Conservation (phyloP, 106 monocot species). For the Dendrobium nobile region DNA sequence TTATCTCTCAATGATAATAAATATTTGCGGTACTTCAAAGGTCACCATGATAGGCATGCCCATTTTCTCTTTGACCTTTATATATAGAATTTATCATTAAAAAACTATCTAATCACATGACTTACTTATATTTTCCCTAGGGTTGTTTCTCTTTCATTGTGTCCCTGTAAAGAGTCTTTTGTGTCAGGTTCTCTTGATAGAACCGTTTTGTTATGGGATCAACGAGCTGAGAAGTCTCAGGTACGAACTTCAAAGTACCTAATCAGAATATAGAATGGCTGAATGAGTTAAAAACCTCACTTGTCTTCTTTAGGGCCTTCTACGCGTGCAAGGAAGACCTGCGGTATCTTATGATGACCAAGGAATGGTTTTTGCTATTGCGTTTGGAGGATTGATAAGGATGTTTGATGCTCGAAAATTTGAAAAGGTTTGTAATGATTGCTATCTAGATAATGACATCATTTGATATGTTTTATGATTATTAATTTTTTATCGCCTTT, state of each 20-base stretch:
- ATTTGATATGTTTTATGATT: background rate
- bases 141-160: constrained; percentile 91
- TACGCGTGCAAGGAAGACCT: constrained; percentile 90
- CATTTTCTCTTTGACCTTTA: background rate
- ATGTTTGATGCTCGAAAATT: constrained; percentile 88
- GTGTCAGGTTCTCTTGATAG: constrained; percentile 96
- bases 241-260: constrained; percentile 19
- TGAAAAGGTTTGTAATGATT: constrained; percentile 51
- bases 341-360: constrained; percentile 98
- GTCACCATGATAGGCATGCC: constrained; percentile 90
- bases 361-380: constrained; percentile 88
- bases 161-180: constrained; percentile 75
- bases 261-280: background rate
- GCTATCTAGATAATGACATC: background rate
- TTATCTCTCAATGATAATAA: constrained; percentile 95
- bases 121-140: constrained; percentile 23
- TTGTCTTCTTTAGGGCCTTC: constrained; percentile 53
- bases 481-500: background rate
- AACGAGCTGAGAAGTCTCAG: constrained; percentile 90
- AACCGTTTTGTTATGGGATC: constrained; percentile 93
- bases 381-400: constrained; percentile 72
- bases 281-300: background rate
- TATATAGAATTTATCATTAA: background rate
- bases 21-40: constrained; percentile 92
- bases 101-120: background rate